phyloP scores from a whole-genome alignment of 345 rosid species.

The Euphorbia pulcherrima region DNA sequence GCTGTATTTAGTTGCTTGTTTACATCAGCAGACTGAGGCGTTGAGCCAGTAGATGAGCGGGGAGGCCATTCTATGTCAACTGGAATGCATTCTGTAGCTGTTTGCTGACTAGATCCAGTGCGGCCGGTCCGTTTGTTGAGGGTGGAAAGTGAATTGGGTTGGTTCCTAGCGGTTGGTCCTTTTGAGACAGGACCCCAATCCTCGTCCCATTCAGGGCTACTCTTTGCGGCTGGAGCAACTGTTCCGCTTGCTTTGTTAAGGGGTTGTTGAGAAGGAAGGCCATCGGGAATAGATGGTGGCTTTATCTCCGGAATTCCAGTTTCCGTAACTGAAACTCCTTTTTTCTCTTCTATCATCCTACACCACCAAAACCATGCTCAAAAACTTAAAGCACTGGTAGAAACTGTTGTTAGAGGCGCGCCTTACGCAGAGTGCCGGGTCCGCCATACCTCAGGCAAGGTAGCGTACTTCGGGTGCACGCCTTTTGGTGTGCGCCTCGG shows the following conservation, averaged over 20 bases:
- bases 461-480: no score
- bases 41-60: constrained; percentile 36
- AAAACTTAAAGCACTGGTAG: background rate
- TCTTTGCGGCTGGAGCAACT: constrained; percentile 47
- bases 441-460: no score
- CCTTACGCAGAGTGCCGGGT: no score
- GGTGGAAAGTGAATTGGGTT: constrained; percentile 21
- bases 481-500: background rate
- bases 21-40: constrained; percentile 27
- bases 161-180: constrained; percentile 29
- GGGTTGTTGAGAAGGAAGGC: constrained; percentile 44
- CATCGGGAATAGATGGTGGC: constrained; percentile 38
- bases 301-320: constrained; percentile 55
- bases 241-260: constrained; percentile 39
- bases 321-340: constrained; percentile 69
- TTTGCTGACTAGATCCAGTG: constrained; percentile 39
- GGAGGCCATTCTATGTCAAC: constrained; percentile 96
- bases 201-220: constrained; percentile 71
- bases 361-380: background rate
- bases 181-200: constrained; percentile 69
- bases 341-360: constrained; percentile 84
- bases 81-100: constrained; percentile 54
- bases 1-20: constrained; percentile 41
- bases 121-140: constrained; percentile 26
- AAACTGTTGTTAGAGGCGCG: no score